Evolutionary conservation across 306 rosid species (phyloP).

Genomic region (Vachellia collinsii): DNA sequence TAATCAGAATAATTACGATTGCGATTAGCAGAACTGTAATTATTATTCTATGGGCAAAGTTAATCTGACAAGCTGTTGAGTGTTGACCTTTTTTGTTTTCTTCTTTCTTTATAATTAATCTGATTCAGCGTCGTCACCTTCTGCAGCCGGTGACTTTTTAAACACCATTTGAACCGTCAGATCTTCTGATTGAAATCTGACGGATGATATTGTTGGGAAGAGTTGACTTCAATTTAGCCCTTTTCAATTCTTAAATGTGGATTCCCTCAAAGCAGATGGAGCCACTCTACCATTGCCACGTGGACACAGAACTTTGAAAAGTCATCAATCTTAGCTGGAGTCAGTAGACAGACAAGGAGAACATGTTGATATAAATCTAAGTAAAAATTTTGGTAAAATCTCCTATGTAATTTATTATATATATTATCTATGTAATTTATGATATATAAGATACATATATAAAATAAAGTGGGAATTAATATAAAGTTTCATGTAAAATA

Average conservation of each 20-base stretch:
- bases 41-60: neutral
- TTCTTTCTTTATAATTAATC: neutral
- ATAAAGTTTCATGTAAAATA: too few relatives aligned
- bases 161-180: neutral
- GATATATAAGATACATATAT: too few relatives aligned
- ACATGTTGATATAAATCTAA: too few relatives aligned
- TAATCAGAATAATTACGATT: neutral
- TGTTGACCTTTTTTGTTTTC: slow-evolving; percentile 12
- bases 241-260: neutral
- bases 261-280: slow-evolving; percentile 7
- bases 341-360: neutral
- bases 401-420: too few relatives aligned
- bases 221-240: slow-evolving; percentile 41
- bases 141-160: slow-evolving; percentile 3
- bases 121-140: neutral
- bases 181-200: slow-evolving; percentile 1
- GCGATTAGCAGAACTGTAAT: neutral
- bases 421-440: too few relatives aligned
- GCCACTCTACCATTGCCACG: slow-evolving; percentile 28
- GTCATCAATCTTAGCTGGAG: neutral
- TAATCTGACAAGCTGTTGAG: slow-evolving; percentile 44
- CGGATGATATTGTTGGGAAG: neutral
- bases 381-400: too few relatives aligned
- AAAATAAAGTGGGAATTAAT: too few relatives aligned
- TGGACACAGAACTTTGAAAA: slow-evolving; percentile 2